Evolutionary conservation across 345 rosid species (phyloP).

Genomic region (Camelina sativa): DNA sequence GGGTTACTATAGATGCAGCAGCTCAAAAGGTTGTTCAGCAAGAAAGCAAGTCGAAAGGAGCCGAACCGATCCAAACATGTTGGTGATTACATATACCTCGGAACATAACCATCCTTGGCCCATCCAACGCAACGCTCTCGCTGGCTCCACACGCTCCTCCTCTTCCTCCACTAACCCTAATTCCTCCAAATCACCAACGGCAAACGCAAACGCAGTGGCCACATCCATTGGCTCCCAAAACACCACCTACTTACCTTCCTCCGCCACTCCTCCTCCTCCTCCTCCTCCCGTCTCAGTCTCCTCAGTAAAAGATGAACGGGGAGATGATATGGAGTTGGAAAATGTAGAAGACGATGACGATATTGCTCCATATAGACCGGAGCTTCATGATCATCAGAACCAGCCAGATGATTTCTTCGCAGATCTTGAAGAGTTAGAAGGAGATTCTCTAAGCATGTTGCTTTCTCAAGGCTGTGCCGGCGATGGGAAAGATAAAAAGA

Average conservation of each 20-base stretch:
- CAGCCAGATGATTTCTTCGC: constrained; percentile 62
- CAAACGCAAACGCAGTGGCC: constrained; percentile 8
- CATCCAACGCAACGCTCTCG: constrained; percentile 74
- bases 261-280: constrained; percentile 7
- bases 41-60: constrained; percentile 95
- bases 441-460: constrained; percentile 64
- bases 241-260: constrained; percentile 10
- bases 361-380: constrained; percentile 33
- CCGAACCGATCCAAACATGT: constrained; percentile 90
- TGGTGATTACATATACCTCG: constrained; percentile 89
- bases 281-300: constrained; percentile 7
- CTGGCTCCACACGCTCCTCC: constrained; percentile 67
- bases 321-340: constrained; percentile 45
- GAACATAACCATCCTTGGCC: constrained; percentile 98
- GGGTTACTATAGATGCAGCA: constrained; percentile 93
- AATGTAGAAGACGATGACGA: constrained; percentile 40
- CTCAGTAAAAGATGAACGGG: constrained; percentile 49
- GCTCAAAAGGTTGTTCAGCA: constrained; percentile 92
- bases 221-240: constrained; percentile 17
- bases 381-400: constrained; percentile 25
- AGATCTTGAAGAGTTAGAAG: constrained; percentile 71
- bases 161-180: constrained; percentile 32
- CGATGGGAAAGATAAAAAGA: constrained; percentile 37
- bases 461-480: constrained; percentile 52
- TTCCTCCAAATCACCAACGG: constrained; percentile 13